phyloP scores from a whole-genome alignment of 495 filamentous ascomycete species.

The Cladorrhinum samala region DNA sequence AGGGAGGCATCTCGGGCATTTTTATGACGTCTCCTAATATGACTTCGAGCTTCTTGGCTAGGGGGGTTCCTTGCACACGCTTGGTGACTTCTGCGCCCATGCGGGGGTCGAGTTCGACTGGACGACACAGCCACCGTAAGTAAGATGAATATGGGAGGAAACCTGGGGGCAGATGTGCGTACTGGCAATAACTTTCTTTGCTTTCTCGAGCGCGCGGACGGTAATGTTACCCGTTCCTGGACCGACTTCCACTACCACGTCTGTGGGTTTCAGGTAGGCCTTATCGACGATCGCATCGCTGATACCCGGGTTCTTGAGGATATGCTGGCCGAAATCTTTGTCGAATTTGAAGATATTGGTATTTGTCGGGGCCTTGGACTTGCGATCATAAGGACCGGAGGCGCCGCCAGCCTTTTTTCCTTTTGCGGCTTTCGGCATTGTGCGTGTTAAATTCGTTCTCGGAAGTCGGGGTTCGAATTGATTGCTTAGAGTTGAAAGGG shows the following conservation, averaged over 20 bases:
- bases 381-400: conserved; percentile 51
- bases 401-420: conserved; percentile 54
- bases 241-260: conserved; percentile 51
- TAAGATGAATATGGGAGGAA: neutral
- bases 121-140: conserved; percentile 3
- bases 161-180: neutral
- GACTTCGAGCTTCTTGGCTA: conserved; percentile 73
- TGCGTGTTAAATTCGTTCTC: neutral
- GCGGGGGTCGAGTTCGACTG: conserved; percentile 85
- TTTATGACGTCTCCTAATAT: conserved; percentile 93
- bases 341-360: conserved; percentile 78
- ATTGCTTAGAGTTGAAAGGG: neutral
- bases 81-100: conserved; percentile 98
- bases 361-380: conserved; percentile 42
- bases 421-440: conserved; percentile 57
- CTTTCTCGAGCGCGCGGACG: conserved; percentile 78
- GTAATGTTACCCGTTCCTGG: conserved; percentile 53
- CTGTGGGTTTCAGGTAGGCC: conserved; percentile 81
- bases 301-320: conserved; percentile 92
- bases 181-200: conserved; percentile 73
- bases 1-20: conserved; percentile 66
- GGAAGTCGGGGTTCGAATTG: neutral
- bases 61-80: conserved; percentile 78
- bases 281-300: conserved; percentile 81
- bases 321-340: conserved; percentile 67